phyloP scores from a whole-genome alignment of 2,329 filamentous ascomycete genomes.

The Colletotrichum nymphaeae region DNA sequence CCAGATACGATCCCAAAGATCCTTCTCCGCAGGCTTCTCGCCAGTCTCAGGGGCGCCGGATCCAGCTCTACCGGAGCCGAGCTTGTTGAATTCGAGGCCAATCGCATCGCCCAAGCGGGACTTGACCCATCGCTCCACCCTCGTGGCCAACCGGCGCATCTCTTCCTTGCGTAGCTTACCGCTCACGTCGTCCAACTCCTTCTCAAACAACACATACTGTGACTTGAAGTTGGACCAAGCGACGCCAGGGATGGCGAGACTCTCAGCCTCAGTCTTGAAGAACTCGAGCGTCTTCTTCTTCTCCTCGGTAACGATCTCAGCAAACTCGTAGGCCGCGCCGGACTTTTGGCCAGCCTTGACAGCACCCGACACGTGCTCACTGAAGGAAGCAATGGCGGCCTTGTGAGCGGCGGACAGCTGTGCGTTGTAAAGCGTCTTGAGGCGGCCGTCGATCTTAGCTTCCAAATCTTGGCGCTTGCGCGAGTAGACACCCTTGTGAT shows the following conservation, averaged over 20 bases:
- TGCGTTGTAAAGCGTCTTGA: slow-evolving; percentile 89
- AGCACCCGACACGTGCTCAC: slow-evolving; percentile 84
- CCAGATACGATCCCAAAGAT: slow-evolving; percentile 98
- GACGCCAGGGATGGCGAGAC: slow-evolving; percentile 81
- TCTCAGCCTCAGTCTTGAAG: slow-evolving; percentile 81
- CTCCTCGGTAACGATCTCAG: slow-evolving; percentile 88
- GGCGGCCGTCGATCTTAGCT: slow-evolving; percentile 84
- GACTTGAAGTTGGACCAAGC: slow-evolving; percentile 89
- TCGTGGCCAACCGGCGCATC: slow-evolving; percentile 90
- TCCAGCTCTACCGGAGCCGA: slow-evolving; percentile 88
- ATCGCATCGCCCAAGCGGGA: slow-evolving; percentile 88
- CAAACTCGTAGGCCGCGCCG: slow-evolving; percentile 91
- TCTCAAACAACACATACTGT: slow-evolving; percentile 83
- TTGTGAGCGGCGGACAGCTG: slow-evolving; percentile 92
- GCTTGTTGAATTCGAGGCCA: slow-evolving; percentile 94
- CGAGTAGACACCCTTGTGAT: slow-evolving; percentile 95
- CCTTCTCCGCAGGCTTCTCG: slow-evolving; percentile 82
- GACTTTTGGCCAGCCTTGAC: slow-evolving; percentile 96
- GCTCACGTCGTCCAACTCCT: slow-evolving; percentile 92
- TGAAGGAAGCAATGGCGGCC: slow-evolving; percentile 84
- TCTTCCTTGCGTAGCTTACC: slow-evolving; percentile 89
- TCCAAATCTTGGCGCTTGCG: slow-evolving; percentile 89
- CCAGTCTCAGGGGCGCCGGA: slow-evolving; percentile 82
- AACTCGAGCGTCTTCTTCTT: slow-evolving; percentile 79
- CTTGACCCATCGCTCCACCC: slow-evolving; percentile 94